These are phyloP conservation scores for Hortiboletus flavorubellus DNA, from an alignment of 768 basidiomycete species.

Conservation along the genomic window DNA sequence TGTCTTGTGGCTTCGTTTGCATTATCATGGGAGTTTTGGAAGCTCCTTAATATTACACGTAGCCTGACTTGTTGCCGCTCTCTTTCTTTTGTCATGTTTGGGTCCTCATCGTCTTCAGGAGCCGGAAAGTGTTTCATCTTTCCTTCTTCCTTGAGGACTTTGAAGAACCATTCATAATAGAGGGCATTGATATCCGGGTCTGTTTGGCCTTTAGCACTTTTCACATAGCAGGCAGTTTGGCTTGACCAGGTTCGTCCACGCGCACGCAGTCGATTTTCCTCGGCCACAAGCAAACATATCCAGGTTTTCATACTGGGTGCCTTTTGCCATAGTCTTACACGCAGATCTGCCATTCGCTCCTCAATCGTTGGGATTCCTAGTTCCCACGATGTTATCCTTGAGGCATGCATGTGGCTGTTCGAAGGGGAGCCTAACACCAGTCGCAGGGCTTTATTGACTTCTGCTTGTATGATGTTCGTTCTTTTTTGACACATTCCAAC, in stretches of 20 bases:
- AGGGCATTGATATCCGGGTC: too few relatives aligned
- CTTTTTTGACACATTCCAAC: not conserved
- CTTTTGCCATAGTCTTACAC: not conserved
- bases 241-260: not conserved
- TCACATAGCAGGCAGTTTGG: too few relatives aligned
- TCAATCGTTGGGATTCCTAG: not conserved
- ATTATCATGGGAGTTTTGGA: too few relatives aligned
- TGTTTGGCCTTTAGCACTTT: too few relatives aligned
- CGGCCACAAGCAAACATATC: not conserved
- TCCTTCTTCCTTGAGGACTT: not conserved
- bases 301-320: not conserved
- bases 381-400: not conserved
- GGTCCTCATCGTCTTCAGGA: too few relatives aligned
- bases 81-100: too few relatives aligned
- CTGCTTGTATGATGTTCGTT: not conserved
- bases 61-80: not conserved
- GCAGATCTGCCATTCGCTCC: not conserved
- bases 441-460: not conserved
- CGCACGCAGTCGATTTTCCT: not conserved
- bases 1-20: too few relatives aligned
- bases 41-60: too few relatives aligned
- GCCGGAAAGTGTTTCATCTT: not conserved
- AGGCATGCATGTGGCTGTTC: not conserved
- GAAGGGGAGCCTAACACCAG: not conserved
- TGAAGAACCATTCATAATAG: not conserved